These are phyloP conservation scores for Porphyra umbilicalis DNA, from an alignment of 31 red algal genomes.

Conservation along the genomic window DNA sequence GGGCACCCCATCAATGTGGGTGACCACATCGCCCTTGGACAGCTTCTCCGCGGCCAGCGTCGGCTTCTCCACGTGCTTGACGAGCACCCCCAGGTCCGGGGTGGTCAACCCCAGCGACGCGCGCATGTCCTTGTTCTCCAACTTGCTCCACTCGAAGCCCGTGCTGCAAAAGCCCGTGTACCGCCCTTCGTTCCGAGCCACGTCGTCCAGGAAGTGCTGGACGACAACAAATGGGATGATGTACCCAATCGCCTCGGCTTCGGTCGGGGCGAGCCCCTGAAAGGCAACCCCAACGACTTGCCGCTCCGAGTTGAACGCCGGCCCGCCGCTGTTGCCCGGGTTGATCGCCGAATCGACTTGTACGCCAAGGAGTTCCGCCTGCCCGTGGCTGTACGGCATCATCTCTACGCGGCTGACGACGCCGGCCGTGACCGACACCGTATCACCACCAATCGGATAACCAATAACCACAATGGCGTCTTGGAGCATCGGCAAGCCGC, in stretches of 20 bases:
- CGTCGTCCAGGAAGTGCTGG: slow-evolving; percentile 79
- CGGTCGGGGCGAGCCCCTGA: slow-evolving; percentile 53
- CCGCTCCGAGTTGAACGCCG: slow-evolving; percentile 62
- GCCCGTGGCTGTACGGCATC: slow-evolving; percentile 70
- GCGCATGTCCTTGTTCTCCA: slow-evolving; percentile 74
- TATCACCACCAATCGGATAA: slow-evolving; percentile 77
- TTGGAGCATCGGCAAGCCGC: slow-evolving; percentile 64
- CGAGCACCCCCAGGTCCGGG: slow-evolving; percentile 49
- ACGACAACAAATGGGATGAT: slow-evolving; percentile 74
- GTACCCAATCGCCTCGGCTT: slow-evolving; percentile 79
- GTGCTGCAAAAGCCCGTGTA: slow-evolving; percentile 75
- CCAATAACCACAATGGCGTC: slow-evolving; percentile 64
- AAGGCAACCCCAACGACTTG: slow-evolving; percentile 85
- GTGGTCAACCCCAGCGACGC: slow-evolving; percentile 34
- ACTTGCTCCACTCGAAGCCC: slow-evolving; percentile 62
- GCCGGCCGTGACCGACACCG: slow-evolving; percentile 79
- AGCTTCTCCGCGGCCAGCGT: slow-evolving; percentile 43
- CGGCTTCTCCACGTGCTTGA: slow-evolving; percentile 50
- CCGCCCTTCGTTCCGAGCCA: slow-evolving; percentile 32
- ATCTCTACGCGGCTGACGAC: slow-evolving; percentile 75
- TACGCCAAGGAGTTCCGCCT: slow-evolving; percentile 63
- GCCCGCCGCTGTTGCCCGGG: slow-evolving; percentile 82
- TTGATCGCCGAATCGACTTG: slow-evolving; percentile 97
- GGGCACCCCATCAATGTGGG: slow-evolving; percentile 54
- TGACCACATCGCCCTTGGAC: slow-evolving; percentile 66